These are phyloP conservation scores for Vicia sativa DNA, from an alignment of 306 rosid species.

Conservation along the genomic window DNA sequence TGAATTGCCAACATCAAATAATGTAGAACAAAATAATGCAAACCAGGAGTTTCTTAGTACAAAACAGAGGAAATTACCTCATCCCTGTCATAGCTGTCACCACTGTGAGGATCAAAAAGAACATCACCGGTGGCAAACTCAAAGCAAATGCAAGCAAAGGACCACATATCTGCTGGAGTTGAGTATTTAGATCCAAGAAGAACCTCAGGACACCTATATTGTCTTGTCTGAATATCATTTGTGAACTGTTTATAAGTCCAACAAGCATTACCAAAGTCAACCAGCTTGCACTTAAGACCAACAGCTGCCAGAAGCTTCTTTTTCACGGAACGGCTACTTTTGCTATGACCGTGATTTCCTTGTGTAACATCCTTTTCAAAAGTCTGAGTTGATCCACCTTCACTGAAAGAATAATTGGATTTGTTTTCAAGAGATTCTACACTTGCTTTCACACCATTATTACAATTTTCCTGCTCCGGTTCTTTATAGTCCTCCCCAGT, in stretches of 20 bases:
- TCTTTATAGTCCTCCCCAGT: conserved; percentile 48
- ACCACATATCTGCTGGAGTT: conserved; percentile 86
- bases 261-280: conserved; percentile 91
- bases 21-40: conserved; percentile 16
- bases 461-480: conserved; percentile 45
- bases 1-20: too few species aligned
- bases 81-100: conserved; percentile 84
- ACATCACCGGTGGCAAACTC: conserved; percentile 68
- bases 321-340: conserved; percentile 48
- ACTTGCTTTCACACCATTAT: conserved; percentile 45
- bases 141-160: conserved; percentile 68
- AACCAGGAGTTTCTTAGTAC: background rate
- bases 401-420: conserved; percentile 8
- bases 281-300: conserved; percentile 84
- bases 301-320: conserved; percentile 64
- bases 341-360: conserved; percentile 47
- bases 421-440: conserved; percentile 26
- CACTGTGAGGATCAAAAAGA: conserved; percentile 86
- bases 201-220: conserved; percentile 92
- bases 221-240: conserved; percentile 87
- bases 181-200: conserved; percentile 88
- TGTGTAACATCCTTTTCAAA: conserved; percentile 26
- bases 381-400: conserved; percentile 23
- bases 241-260: conserved; percentile 94
- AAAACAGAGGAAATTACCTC: conserved; percentile 53